Evolutionary conservation across 306 rosid species (phyloP), one percentile per base, ranked within the genome.

Genomic region (Delonix regia): DNA sequence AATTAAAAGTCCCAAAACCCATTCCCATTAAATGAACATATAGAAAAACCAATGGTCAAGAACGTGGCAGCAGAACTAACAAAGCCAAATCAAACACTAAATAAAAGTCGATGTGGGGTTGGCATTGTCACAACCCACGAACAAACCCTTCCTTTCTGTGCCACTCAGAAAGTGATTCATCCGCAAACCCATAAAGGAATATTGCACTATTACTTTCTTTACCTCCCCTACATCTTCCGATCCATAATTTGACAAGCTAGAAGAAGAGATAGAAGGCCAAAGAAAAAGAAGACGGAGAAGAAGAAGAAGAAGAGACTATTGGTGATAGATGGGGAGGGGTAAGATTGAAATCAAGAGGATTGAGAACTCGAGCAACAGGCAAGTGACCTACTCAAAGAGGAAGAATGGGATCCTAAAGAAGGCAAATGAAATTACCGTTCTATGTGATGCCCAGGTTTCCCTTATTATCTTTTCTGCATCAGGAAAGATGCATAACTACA

Each of bases 341-440:
- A 93, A 93, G 92, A 93, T 93, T 70, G 97, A 93, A 90, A 93
- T 93, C 38, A 90, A 88, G 87, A 90, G 96, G 84, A 93, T 93
- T 7, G 97, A 93, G 85, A 93, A 90, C 83, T 75, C 87, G 13
- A 90, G 73, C 79, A 90, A 86, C 88, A 93, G 97, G 77, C 86
- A 82, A 44, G 97, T 93, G 61, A 90, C 97, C 4, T 93, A 85
- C 72, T 70, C 97, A 0, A 93, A 93, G 96, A 93, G 97, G 38
- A 90, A 70, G 73, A 83, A 56, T 83, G 97, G 97, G 44, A 83
- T 93, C 65, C 44, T 93, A 2, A 93, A 93, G 87, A 93, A 93
- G 65, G 96, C 97, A 0, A 80, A 81, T 75, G 97, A 93, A 64
- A 93, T 93, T n/a, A 84, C 89, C 59, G 91, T 88, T 88, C 88